These are phyloP conservation scores for Aspergillus sojae DNA, from an alignment of 2,329 filamentous ascomycete genomes.

Conservation along the genomic window DNA sequence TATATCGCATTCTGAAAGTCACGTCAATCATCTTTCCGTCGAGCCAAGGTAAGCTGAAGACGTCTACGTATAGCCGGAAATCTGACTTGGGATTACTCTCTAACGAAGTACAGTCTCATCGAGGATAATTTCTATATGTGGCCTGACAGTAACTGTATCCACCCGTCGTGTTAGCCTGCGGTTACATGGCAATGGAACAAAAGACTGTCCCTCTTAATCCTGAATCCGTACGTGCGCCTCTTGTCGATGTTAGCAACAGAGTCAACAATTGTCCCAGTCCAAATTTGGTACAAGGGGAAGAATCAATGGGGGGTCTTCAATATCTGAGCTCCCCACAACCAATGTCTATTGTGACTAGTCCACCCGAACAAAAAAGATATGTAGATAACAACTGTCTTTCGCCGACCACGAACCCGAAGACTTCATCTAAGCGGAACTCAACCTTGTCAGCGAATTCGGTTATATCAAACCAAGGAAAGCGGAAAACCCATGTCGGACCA, in stretches of 20 bases:
- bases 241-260: constrained; percentile 53
- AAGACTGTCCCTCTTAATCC: constrained; percentile 11
- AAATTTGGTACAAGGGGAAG: constrained; percentile 18
- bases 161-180: constrained; percentile 5
- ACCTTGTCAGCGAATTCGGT: constrained; percentile 60
- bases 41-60: background rate
- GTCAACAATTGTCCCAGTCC: constrained; percentile 47
- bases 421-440: constrained; percentile 54
- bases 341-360: constrained; percentile 31
- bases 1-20: background rate
- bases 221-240: constrained; percentile 38
- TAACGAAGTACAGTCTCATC: background rate
- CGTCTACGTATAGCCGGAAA: background rate
- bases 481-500: constrained; percentile 81
- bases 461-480: constrained; percentile 55
- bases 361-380: constrained; percentile 28
- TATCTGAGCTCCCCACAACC: constrained; percentile 26
- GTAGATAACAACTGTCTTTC: constrained; percentile 58
- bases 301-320: constrained; percentile 16
- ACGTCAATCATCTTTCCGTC: background rate
- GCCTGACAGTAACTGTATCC: background rate
- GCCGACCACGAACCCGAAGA: constrained; percentile 51
- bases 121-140: constrained; percentile 10
- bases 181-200: constrained; percentile 30
- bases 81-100: background rate